A percentile compares a stretch with the other conserved stretches of the same genome.
phyloP scores from a whole-genome alignment of 768 basidiomycete genomes.

The button mushroom (Agaricus bisporus) region DNA sequence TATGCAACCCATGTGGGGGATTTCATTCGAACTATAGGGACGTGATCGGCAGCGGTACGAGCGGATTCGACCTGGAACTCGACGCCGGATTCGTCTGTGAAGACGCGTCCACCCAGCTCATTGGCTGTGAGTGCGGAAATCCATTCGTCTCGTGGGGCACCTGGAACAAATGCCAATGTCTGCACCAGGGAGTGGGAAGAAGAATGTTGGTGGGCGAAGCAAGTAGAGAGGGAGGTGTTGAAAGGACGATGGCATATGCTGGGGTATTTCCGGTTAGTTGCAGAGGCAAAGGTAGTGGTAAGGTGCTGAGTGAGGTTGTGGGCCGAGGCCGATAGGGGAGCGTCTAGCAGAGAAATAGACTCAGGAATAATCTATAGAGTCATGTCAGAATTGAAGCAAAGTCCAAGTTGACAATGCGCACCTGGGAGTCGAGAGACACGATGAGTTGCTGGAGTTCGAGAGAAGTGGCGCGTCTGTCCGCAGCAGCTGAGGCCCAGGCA shows the following conservation, averaged over 20 bases:
- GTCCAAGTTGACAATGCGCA: slow-evolving; percentile 15
- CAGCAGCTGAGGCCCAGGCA: slow-evolving; percentile 32
- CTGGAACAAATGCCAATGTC: slow-evolving; percentile 46
- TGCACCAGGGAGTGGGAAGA: slow-evolving; percentile 40
- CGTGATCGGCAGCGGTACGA: slow-evolving; percentile 31
- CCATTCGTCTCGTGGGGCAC: slow-evolving; percentile 42
- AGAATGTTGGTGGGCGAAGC: slow-evolving; percentile 20
- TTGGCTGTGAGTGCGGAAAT: slow-evolving; percentile 27
- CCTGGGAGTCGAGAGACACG: slow-evolving; percentile 43
- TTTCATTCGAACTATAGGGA: slow-evolving; percentile 66
- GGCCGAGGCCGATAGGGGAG: slow-evolving; percentile 36
- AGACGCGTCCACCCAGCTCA: slow-evolving; percentile 14
- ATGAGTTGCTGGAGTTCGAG: slow-evolving; percentile 75
- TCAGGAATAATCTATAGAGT: slow-evolving; percentile 21
- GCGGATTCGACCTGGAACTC: slow-evolving; percentile 44
- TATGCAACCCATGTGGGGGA: slow-evolving; percentile 88
- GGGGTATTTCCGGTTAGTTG: slow-evolving; percentile 42
- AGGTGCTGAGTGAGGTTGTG: slow-evolving; percentile 46
- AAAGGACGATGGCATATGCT: slow-evolving; percentile 42
- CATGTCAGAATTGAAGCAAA: slow-evolving; percentile 2
- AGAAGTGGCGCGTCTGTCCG: slow-evolving; percentile 20
- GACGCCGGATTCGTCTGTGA: slow-evolving; percentile 33
- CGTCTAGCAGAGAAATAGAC: slow-evolving; percentile 31
- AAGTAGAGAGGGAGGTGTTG: slow-evolving; percentile 16
- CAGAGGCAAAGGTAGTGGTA: slow-evolving; percentile 30